Evolutionary conservation across 2,329 filamentous ascomycete genomes (phyloP), one percentile per base, ranked within the genome.

Genomic region (Elsinoe perseae): DNA sequence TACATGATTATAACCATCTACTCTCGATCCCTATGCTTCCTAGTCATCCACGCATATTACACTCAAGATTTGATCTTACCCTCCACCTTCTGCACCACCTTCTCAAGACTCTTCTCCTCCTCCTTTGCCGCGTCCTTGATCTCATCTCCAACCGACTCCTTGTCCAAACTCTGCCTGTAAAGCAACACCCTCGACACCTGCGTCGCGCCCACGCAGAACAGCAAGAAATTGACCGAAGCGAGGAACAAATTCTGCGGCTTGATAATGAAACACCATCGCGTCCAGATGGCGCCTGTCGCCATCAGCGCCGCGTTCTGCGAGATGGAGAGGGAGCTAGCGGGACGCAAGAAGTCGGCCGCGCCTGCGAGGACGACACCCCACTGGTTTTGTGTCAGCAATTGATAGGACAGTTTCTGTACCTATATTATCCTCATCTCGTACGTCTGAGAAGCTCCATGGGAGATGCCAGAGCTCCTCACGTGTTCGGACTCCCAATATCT

Each of bases 211-310:
- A 96, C 91, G 63, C 86, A 76, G 66, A 87, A 92, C 65, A 98
- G 86, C 80, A 96, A 95, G 82, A 96, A 96, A 82, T 98, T 98
- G 70, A 97, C 93, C 56, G 90, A 84, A 60, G 93, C 93, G 58
- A 98, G 84, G 60, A 96, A 86, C 68, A 90, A 76, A 79, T 98
- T 98, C 74, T 84, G 84, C 57, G 93, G 93, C 73, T 84, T 90
- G 75, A 98, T 98, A 72, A 98, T 87, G 70, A 97, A 80, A 80
- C 93, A 98, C 93, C 93, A 98, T 64, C 93, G 83, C 44, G 93
- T 98, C 93, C 93, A 98, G 80, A 98, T 98, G 62, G 87, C 75
- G 63, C 93, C 93, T 8, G 93, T 98, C 65, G 84, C 84, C 69
- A 89, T 93, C 64, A 98, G 81, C 58, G 93, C 92, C 52, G 79